Percentiles rank a stretch among this genome's conserved stretches.
Conservation (phyloP, 192 early-diverging fungal species). For the Coemansia sp. region DNA sequence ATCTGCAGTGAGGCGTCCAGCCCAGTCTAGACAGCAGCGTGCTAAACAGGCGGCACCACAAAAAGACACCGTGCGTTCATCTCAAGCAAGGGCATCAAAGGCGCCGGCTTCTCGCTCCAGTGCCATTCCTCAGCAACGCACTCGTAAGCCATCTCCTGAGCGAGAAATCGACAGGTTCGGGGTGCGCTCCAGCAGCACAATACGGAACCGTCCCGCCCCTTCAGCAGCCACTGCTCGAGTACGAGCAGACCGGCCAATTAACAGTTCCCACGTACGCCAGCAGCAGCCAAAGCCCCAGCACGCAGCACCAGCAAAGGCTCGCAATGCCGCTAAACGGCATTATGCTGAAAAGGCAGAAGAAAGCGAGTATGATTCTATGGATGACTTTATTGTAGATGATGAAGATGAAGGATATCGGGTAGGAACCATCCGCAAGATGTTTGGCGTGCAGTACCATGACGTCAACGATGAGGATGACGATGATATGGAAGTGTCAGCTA, state of each 20-base stretch:
- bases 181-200: conserved; percentile 6
- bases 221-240: no score
- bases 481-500: conserved; percentile 47
- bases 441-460: conserved; percentile 47
- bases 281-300: no score
- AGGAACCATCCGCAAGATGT: conserved; percentile 41
- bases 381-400: conserved; percentile 54
- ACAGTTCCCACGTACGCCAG: no score
- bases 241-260: no score
- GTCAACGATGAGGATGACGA: conserved; percentile 51
- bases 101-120: not conserved
- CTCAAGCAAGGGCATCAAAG: not conserved
- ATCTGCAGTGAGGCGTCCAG: not conserved
- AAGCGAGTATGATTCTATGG: conserved; percentile 50
- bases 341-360: conserved; percentile 6
- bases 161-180: conserved; percentile 51
- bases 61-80: not conserved
- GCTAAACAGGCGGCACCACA: not conserved
- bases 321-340: no score
- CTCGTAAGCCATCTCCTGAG: conserved; percentile 18
- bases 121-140: conserved; percentile 1
- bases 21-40: not conserved
- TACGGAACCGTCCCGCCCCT: not conserved
- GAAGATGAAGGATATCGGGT: conserved; percentile 47
- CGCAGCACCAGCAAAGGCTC: no score